These are phyloP conservation scores for Agrostemma githago DNA, from an alignment of 148 eudicot species.

Conservation along the genomic window DNA sequence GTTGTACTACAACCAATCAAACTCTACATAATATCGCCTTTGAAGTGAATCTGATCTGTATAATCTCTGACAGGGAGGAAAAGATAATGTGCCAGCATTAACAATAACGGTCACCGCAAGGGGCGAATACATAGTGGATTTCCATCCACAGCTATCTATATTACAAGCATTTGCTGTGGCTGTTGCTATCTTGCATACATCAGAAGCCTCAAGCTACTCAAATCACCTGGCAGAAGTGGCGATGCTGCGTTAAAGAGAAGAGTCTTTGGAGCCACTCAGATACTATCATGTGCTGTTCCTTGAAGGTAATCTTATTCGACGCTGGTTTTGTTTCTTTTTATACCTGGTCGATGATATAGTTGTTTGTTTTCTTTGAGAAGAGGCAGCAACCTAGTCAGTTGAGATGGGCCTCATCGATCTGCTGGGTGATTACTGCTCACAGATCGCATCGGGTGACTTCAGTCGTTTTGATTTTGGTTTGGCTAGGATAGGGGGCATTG, in stretches of 20 bases:
- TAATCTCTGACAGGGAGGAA: conserved; percentile 50
- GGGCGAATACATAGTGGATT: conserved; percentile 62
- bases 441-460: not conserved
- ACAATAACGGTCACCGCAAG: conserved; percentile 42
- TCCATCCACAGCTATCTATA: conserved; percentile 71
- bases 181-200: conserved; percentile 64
- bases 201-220: conserved; percentile 58
- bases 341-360: not conserved
- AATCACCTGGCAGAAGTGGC: conserved; percentile 54
- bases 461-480: not conserved
- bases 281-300: conserved; percentile 86
- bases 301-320: conserved; percentile 33
- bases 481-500: not conserved
- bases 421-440: not conserved
- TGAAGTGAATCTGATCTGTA: not conserved
- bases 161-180: conserved; percentile 84
- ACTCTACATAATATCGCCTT: not conserved
- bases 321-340: not conserved
- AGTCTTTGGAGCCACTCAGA: conserved; percentile 82
- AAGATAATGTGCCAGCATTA: conserved; percentile 52
- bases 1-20: not conserved
- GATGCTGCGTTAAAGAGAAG: conserved; percentile 52
- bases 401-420: not conserved
- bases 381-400: not conserved
- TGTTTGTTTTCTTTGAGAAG: not conserved